phyloP scores from a whole-genome alignment of 495 filamentous ascomycete species.

The Gamarada debralockiae region DNA sequence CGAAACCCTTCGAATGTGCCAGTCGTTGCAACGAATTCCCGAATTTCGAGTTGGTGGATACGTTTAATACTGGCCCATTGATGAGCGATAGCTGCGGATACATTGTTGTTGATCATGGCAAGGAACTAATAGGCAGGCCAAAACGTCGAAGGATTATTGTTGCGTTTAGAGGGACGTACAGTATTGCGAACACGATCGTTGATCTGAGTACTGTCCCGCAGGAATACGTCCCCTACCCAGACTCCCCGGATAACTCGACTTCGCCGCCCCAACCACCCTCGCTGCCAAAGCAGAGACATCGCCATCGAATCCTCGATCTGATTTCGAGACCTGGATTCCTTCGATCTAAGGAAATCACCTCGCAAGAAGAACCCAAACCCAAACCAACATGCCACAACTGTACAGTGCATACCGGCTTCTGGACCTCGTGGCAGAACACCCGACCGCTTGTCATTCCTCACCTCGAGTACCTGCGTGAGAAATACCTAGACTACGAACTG shows the following conservation, averaged over 20 bases:
- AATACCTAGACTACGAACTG: slow-evolving; percentile 68
- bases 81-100: slow-evolving; percentile 93
- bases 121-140: slow-evolving; percentile 4
- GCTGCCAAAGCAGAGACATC: too few species aligned
- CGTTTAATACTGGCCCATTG: slow-evolving; percentile 86
- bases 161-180: slow-evolving; percentile 95
- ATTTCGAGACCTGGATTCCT: neutral
- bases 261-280: neutral
- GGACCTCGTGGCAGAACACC: slow-evolving; percentile 74
- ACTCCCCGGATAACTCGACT: slow-evolving; percentile 25
- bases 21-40: slow-evolving; percentile 81
- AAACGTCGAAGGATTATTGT: slow-evolving; percentile 56
- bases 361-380: neutral
- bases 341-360: neutral
- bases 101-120: slow-evolving; percentile 74
- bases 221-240: slow-evolving; percentile 83
- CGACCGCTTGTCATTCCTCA: slow-evolving; percentile 58
- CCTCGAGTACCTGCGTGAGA: slow-evolving; percentile 38
- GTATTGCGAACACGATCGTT: slow-evolving; percentile 80
- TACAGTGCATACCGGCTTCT: slow-evolving; percentile 89
- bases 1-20: slow-evolving; percentile 76
- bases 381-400: slow-evolving; percentile 64
- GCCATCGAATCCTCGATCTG: neutral
- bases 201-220: slow-evolving; percentile 88
- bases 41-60: slow-evolving; percentile 70